Base-by-base conservation (phyloP, 805 yeast species). In the Wickerhamomyces silvicola region DNA sequence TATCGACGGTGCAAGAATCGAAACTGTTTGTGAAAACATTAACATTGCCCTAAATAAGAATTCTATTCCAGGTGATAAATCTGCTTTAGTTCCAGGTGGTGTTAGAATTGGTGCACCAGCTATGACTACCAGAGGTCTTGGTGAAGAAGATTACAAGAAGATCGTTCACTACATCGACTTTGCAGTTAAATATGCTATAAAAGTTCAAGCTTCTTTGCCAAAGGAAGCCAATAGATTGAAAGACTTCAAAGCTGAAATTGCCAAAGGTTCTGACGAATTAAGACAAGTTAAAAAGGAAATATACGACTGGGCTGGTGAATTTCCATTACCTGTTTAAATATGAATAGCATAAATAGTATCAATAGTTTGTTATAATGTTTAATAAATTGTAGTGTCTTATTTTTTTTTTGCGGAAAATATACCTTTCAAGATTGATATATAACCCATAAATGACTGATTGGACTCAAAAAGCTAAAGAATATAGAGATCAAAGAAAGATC, bases 71-170 rank as follows among this genome's bases (percentile, higher is more conserved):
- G 97, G 97, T 57, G 98, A 90, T 67, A 85, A 82, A 64, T 82
- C 94, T 27, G 97, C 97, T 33, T 72, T 90, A 43, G 90, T 87
- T 43, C 97, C 98, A 58, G 90, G 94, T 51, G 98, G 98, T 60
- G 77, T 90, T 45, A 83, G 98, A 68, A 81, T 90, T 41, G 98
- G 98, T 56, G 83, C 98, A 31, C 98, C 98, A 45, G 97, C 97
- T 36, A 90, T 90, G 97, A 77, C 96, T 43, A 85, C 97, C 38
- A 85, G 98, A 69, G 98, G 98, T 46, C 75, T 87, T 51, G 83
- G 87, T 38, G 87, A 83, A 60, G 79, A 68, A 38, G 97, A 92
- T 57, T 92, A 90, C 62, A 72, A 62, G 50, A 75, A 72, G 54
- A 82, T 90, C 50, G 95, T 79, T 33, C 66, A 69, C 44, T 88